Percentiles rank a stretch among this genome's conserved stretches.
phyloP scores from a whole-genome alignment of 768 basidiomycete species.

The Sistotremastrum niveocremeum region DNA sequence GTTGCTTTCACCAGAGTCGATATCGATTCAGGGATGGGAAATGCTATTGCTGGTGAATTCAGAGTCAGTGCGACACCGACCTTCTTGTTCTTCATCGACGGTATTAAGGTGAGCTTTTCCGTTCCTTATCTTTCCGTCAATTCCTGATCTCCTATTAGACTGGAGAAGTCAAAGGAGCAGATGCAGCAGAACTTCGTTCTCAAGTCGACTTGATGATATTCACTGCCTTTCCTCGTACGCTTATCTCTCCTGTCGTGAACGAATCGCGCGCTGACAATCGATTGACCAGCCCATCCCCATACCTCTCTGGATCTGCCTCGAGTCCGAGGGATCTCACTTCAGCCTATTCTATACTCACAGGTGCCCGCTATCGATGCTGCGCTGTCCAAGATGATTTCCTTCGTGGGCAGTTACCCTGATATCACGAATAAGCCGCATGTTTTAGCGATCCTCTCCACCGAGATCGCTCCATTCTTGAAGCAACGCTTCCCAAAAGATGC shows the following conservation, averaged over 20 bases:
- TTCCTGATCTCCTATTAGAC: constrained; percentile 24
- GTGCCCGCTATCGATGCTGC: constrained; percentile 57
- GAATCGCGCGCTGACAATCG: background rate
- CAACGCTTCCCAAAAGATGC: constrained; percentile 26
- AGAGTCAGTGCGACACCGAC: constrained; percentile 72
- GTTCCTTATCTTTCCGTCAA: background rate
- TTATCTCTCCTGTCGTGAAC: background rate
- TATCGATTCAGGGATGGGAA: constrained; percentile 52
- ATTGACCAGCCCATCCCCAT: constrained; percentile 59
- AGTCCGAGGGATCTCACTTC: constrained; percentile 47
- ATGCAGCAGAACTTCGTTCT: constrained; percentile 52
- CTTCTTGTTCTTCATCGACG: constrained; percentile 77
- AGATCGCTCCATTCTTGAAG: constrained; percentile 54
- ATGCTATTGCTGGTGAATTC: constrained; percentile 45
- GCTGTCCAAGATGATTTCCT: constrained; percentile 42
- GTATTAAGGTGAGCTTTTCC: constrained; percentile 39
- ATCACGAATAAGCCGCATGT: background rate
- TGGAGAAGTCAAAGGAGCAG: constrained; percentile 58
- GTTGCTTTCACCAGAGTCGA: constrained; percentile 81
- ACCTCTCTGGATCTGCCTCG: constrained; percentile 42
- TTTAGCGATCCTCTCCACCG: constrained; percentile 34
- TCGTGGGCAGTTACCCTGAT: constrained; percentile 37
- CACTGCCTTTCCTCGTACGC: constrained; percentile 68
- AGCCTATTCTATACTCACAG: constrained; percentile 65
- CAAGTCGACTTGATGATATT: constrained; percentile 66